Evolutionary conservation across 768 basidiomycete genomes (phyloP).

Genomic region (Kondoa malvinella): DNA sequence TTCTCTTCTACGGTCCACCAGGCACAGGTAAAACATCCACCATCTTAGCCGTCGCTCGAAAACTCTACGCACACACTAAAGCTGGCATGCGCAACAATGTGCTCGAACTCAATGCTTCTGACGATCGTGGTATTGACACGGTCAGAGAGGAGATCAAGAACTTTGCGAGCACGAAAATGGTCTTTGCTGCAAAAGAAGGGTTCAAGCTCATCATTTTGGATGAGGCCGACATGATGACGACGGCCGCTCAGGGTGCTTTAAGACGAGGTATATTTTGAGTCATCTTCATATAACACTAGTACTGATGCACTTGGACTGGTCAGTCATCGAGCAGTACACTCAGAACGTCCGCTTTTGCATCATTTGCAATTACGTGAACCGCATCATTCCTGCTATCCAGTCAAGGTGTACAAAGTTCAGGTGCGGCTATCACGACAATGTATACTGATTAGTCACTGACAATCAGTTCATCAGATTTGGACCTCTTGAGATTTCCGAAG

Average conservation of each 20-base stretch:
- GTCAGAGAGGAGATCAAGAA: conserved; percentile 98
- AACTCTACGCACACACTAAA: conserved; percentile 60
- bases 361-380: conserved; percentile 99
- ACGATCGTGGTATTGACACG: conserved; percentile 95
- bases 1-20: conserved; percentile 93
- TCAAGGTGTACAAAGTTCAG: conserved; percentile 95
- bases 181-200: conserved; percentile 29
- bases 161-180: conserved; percentile 85
- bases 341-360: conserved; percentile 98
- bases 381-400: conserved; percentile 94
- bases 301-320: background rate
- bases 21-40: conserved; percentile 98
- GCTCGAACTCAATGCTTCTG: conserved; percentile 94
- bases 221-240: conserved; percentile 99
- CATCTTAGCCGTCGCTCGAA: conserved; percentile 81
- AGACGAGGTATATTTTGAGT: conserved; percentile 44
- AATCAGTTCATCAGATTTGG: conserved; percentile 42
- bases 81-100: conserved; percentile 55
- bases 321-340: conserved; percentile 93
- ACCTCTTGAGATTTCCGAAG: conserved; percentile 66
- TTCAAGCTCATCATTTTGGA: conserved; percentile 97
- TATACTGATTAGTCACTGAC: background rate
- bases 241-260: conserved; percentile 86
- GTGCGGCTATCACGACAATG: conserved; percentile 1
- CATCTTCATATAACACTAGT: background rate